Conservation (phyloP, 208 protist genomes). For the Vickermania ingenoplastis region DNA sequence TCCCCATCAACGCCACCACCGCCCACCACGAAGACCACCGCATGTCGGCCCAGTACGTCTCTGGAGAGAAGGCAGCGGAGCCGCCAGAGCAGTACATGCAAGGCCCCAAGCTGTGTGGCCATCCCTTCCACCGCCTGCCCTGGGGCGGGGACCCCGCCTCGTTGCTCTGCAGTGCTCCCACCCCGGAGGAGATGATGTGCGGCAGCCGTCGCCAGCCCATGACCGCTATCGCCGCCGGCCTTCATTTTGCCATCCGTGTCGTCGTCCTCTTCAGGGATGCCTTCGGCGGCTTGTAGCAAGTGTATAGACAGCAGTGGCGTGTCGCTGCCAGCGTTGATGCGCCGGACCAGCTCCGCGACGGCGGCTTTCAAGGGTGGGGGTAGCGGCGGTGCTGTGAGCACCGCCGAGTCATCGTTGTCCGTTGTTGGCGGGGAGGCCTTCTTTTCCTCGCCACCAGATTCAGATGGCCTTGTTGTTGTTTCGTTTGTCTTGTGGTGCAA, state of each 20-base stretch:
- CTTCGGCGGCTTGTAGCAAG: conserved; percentile 51
- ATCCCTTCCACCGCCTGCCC: conserved; percentile 11
- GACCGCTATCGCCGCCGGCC: conserved; percentile 22
- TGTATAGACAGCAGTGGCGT: conserved; percentile 40
- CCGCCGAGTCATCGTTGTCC: background rate
- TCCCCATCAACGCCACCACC: too few species aligned
- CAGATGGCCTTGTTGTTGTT: background rate
- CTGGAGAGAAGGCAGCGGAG: background rate
- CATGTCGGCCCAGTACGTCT: background rate
- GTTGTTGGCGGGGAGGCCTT: background rate
- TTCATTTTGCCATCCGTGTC: conserved; percentile 36
- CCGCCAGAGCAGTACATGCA: background rate
- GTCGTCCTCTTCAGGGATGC: conserved; percentile 66
- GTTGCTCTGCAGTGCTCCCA: conserved; percentile 43
- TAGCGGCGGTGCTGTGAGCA: conserved; percentile 2
- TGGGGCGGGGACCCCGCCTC: conserved; percentile 39
- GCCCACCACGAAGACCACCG: background rate
- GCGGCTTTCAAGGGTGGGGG: conserved; percentile 19
- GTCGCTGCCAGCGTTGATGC: conserved; percentile 37
- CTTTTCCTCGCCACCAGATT: background rate
- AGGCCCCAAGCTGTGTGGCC: background rate
- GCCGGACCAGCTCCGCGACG: conserved; percentile 25
- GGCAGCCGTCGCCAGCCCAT: conserved; percentile 34
- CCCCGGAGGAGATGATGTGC: conserved; percentile 21
- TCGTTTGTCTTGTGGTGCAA: background rate